phyloP scores from a whole-genome alignment of 805 yeast genomes.

The Danielia reshetovae region DNA sequence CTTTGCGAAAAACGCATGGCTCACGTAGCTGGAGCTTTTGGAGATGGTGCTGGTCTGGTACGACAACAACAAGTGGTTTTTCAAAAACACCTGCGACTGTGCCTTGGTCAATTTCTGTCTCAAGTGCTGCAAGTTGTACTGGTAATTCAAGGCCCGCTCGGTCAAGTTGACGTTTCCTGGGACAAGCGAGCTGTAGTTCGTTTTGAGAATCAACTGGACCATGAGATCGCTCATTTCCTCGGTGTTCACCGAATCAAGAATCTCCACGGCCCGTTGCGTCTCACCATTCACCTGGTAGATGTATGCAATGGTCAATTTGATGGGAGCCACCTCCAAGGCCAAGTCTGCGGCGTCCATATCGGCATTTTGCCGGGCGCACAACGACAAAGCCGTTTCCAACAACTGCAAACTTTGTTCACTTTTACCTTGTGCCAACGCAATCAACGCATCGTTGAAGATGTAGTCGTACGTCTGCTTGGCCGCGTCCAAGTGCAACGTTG shows the following conservation, averaged over 20 bases:
- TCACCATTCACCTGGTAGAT: conserved; percentile 32
- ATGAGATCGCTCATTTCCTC: conserved; percentile 34
- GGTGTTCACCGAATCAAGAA: conserved; percentile 16
- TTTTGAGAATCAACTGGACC: conserved; percentile 39
- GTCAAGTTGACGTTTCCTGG: conserved; percentile 18
- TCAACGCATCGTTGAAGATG: conserved; percentile 56
- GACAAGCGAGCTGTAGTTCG: conserved; percentile 38
- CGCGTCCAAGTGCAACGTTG: conserved; percentile 7
- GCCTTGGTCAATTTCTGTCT: conserved; percentile 24
- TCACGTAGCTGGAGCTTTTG: conserved; percentile 21
- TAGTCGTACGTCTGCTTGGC: conserved; percentile 48
- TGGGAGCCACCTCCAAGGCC: conserved; percentile 54
- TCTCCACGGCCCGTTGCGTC: conserved; percentile 5
- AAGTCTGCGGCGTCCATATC: conserved; percentile 42
- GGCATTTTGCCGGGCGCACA: conserved; percentile 35
- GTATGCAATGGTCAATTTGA: conserved; percentile 56
- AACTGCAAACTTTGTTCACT: conserved; percentile 36
- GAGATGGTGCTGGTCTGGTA: conserved; percentile 37
- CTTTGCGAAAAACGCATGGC: conserved; percentile 14
- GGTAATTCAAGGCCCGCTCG: conserved; percentile 32
- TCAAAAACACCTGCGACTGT: conserved; percentile 38
- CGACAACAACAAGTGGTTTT: conserved; percentile 44
- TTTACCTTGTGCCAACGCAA: conserved; percentile 41
- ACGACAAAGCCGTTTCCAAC: conserved; percentile 43
- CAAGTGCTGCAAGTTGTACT: conserved; percentile 19